Conservation (phyloP, 768 basidiomycete species). For the Lactarius hatsudake region DNA sequence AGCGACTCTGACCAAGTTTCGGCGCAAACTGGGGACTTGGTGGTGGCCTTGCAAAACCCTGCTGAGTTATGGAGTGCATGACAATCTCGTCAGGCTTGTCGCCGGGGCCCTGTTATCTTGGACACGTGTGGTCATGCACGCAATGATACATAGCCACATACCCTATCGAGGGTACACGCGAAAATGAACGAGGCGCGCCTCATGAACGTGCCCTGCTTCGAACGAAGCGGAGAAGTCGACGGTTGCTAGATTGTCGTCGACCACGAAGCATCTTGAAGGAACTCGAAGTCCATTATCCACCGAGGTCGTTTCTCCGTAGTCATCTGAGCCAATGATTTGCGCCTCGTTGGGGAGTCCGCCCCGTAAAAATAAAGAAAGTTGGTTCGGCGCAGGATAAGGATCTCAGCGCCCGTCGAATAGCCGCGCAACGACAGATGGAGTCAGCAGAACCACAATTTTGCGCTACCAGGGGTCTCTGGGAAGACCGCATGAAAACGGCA, state of each 20-base stretch:
- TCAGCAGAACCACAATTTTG: neutral
- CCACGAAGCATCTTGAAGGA: neutral
- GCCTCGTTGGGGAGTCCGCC: neutral
- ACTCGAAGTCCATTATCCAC: neutral
- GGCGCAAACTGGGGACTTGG: neutral
- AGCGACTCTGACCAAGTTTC: neutral
- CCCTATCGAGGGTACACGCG: neutral
- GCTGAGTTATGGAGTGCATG: neutral
- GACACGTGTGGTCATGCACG: neutral
- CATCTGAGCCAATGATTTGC: neutral
- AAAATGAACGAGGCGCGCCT: neutral
- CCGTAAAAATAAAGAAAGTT: neutral
- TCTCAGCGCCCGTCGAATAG: neutral
- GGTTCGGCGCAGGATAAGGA: neutral
- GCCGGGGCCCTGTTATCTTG: neutral
- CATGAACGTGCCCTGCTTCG: neutral
- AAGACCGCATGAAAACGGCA: neutral
- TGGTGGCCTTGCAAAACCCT: neutral
- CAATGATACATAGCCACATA: neutral
- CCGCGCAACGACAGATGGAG: neutral
- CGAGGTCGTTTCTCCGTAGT: neutral
- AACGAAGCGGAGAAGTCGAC: neutral
- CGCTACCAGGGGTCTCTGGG: conserved; percentile 12
- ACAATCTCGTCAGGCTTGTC: neutral
- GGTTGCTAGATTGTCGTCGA: neutral